A percentile compares a stretch with the other conserved stretches of the same genome.
Evolutionary conservation across 257 asterid genomes (phyloP).

Genomic region (Nicotiana attenuata): DNA sequence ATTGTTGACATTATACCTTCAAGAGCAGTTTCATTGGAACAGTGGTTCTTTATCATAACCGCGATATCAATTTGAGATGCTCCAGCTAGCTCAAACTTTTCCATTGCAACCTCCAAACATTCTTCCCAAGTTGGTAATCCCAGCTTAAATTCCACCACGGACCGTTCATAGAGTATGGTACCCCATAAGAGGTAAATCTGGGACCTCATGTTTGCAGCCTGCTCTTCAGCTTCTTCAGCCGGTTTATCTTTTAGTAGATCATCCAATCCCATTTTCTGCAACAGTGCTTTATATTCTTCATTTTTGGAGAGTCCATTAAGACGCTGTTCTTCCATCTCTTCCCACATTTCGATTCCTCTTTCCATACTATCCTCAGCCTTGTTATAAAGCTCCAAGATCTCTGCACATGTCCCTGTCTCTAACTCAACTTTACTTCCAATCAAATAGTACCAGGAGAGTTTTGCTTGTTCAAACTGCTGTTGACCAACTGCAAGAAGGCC

Average conservation of each 20-base stretch:
- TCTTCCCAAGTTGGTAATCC: slow-evolving; percentile 89
- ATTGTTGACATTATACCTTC: slow-evolving; percentile 44
- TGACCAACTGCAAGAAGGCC: slow-evolving; percentile 92
- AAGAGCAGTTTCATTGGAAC: slow-evolving; percentile 88
- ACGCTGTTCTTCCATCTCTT: slow-evolving; percentile 86
- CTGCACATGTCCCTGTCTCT: slow-evolving; percentile 46
- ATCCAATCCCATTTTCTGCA: slow-evolving; percentile 58
- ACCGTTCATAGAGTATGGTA: slow-evolving; percentile 81
- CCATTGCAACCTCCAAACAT: slow-evolving; percentile 87
- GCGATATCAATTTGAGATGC: slow-evolving; percentile 84
- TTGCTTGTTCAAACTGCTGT: slow-evolving; percentile 86
- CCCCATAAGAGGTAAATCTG: slow-evolving; percentile 92
- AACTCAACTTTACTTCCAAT: slow-evolving; percentile 48
- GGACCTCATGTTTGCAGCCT: slow-evolving; percentile 62
- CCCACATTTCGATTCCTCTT: slow-evolving; percentile 90
- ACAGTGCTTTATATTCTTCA: slow-evolving; percentile 56
- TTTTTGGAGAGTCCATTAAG: slow-evolving; percentile 75
- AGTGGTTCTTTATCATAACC: slow-evolving; percentile 91
- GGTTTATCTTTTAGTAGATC: slow-evolving; percentile 48
- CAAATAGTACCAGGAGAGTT: slow-evolving; percentile 70
- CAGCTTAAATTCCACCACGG: slow-evolving; percentile 85
- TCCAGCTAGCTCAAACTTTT: slow-evolving; percentile 84
- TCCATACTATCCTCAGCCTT: slow-evolving; percentile 96
- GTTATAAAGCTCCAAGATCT: slow-evolving; percentile 76
- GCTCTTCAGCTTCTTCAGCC: slow-evolving; percentile 61